These are phyloP conservation scores for Chiua virens DNA, from an alignment of 768 basidiomycete genomes.

Conservation along the genomic window DNA sequence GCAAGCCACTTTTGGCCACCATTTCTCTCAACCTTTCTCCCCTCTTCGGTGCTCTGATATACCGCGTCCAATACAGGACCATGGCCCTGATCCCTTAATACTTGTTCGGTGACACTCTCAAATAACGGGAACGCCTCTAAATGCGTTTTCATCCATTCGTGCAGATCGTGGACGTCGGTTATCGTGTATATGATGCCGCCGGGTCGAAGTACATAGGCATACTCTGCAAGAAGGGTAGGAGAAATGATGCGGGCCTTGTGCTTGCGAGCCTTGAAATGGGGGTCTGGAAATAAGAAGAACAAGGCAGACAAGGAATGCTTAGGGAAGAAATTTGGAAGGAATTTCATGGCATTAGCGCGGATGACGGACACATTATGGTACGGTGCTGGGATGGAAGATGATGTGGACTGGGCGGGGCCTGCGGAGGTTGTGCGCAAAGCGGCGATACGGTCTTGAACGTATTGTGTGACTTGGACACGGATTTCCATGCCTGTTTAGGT, in stretches of 20 bases:
- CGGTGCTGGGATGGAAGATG: conserved; percentile 38
- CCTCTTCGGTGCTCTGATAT: conserved; percentile 89
- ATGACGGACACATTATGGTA: conserved; percentile 92
- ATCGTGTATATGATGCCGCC: conserved; percentile 98
- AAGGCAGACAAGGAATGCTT: conserved; percentile 89
- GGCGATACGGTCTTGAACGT: conserved; percentile 89
- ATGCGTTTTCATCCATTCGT: conserved; percentile 94
- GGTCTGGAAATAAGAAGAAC: conserved; percentile 99
- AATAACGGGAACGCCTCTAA: conserved; percentile 88
- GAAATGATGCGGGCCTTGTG: conserved; percentile 99
- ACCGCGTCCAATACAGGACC: conserved; percentile 81
- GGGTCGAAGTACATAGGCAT: conserved; percentile 87
- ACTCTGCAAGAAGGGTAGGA: conserved; percentile 95
- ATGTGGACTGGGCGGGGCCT: conserved; percentile 10
- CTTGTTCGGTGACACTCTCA: conserved; percentile 71
- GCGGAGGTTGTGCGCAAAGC: conserved; percentile 77
- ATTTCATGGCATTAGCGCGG: conserved; percentile 98
- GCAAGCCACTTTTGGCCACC: conserved; percentile 89
- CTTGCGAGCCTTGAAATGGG: conserved; percentile 96
- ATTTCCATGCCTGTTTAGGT: conserved; percentile 84
- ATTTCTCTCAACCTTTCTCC: conserved; percentile 94
- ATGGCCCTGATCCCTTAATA: conserved; percentile 72
- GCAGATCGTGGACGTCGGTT: conserved; percentile 92
- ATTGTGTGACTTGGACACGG: conserved; percentile 92
- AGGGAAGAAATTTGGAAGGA: conserved; percentile 92